Evolutionary conservation across 441 rosid species (phyloP), one percentile per base, ranked within the genome.

Genomic region (Monsonia emarginata): DNA sequence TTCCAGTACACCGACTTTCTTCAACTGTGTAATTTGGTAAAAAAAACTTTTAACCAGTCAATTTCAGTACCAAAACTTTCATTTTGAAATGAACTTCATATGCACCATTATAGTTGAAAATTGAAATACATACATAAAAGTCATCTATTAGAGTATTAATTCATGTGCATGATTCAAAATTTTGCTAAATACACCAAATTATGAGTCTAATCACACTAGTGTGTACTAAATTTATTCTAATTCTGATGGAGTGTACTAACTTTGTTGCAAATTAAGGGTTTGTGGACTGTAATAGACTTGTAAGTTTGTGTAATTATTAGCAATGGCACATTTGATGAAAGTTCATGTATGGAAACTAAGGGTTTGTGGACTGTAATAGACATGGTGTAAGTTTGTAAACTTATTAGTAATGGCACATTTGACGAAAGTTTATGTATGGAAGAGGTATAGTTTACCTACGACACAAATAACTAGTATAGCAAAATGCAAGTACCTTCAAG

Each of bases 401-500:
- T n/a, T n/a, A 10, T 36, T 7, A 9, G 5, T 4, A 32, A 32
- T 32, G 8, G 36, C 36, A 32, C 36, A 32, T 32, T 4, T 32
- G 36, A 32, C 8, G n/a, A 32, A 32, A 32, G 36, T 9, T 32
- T 4, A 9, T 32, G 36, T 32, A 6, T 32, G 8, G 16, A 46
- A 16, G 21, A 21, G 54, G 5, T 38, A 40, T 9, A 14, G 32
- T n/a, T n/a, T 32, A 21, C 59, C 66, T 48, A 62, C 5, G 65
- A 19, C 10, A 26, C 58, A 21, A 52, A 52, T 42, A 26, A 63
- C 59, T 21, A 56, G 26, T 26, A 71, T 27, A 58, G 21, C 30
- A 32, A 65, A 21, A 50, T 28, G 34, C 56, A 48, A 57, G 64
- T 89, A 94, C 99, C 99, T 88, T 88, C 88, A 50, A 68, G 71